Evolutionary conservation across 2,329 filamentous ascomycete species (phyloP), one percentile per base, ranked within the genome.

Genomic region (Coniochaeta sp.): DNA sequence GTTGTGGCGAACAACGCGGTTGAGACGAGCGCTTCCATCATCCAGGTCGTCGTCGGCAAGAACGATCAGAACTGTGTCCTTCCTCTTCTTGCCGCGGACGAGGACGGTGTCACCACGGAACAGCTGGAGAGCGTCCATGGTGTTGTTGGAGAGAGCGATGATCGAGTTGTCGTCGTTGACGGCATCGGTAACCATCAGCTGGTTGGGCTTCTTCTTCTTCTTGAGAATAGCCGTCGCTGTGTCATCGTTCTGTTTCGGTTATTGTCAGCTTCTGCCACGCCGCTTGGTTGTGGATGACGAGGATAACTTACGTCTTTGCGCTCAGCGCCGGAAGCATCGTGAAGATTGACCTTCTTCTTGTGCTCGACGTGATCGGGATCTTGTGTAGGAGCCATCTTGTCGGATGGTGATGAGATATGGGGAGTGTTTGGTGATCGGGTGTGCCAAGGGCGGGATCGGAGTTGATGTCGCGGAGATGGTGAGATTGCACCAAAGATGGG

Each of bases 161-260:
- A 97, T 95, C 58, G 94, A 97, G 85, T 99, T 99, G 77, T 99
- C 94, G 86, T 99, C 94, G 75, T 96, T 99, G 65, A 89, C 83
- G 71, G 94, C 91, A 82, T 99, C 95, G 67, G 94, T 97, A 60
- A 99, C 94, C 91, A 99, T 95, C 71, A 99, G 76, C 67, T 92
- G 95, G 76, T 99, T 99, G 64, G 91, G 91, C 89, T 99, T 99
- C 91, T 99, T 99, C 87, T 99, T 99, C 83, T 97, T 97, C 80
- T 96, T 97, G 66, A 99, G 83, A 64, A 99, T 99, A 61, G 94
- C 94, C 45, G 94, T 99, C 50, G 94, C 84, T 56, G 86, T 90
- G 68, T 96, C 94, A 70, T 96, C 89, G 64, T 90, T 85, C 85
- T 95, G 65, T 54, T 57, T 42, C 27, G 38, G 28, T 54, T 46